Base-by-base conservation (phyloP, 2,329 filamentous ascomycete genomes). In the Ophiostoma piceae region DNA sequence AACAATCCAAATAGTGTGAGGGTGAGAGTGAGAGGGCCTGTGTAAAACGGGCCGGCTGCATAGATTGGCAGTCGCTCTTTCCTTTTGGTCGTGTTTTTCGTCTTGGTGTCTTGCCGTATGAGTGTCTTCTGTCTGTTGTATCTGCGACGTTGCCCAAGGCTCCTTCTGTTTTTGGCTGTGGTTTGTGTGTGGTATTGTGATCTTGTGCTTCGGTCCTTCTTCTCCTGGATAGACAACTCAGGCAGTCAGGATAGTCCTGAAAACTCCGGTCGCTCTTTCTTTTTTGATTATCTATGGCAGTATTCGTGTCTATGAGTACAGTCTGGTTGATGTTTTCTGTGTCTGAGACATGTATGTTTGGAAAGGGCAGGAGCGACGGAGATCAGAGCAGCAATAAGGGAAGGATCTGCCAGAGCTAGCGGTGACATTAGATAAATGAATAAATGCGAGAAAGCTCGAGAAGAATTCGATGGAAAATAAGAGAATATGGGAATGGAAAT, bases 21-120 rank as follows among this genome's bases (percentile, higher is more conserved):
- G 57, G 57, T 11, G 16, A 41, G 16, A 12, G 26, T 29, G 62
- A 22, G 68, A 43, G 68, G 68, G 19, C 26, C 65, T 67, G 65
- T 66, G 65, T 62, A 6, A 51, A 70, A 57, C 37, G 54, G 65
- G 65, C 68, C 69, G 43, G 41, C 54, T 64, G 69, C 69, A 68
- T 47, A 41, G 57, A 68, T 54, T 54, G 43, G 67, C 39, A 47
- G 32, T 67, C 60, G 66, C 57, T 70, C 43, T 32, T 66, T 57
- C 43, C 51, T 11, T 69, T 66, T 14, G 7, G 26, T 66, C 3
- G 8, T 64, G n/a, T 67, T 35, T 60, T 43, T 62, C 14, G 19
- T 68, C 19, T 32, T 54, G 8, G 11, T 22, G 11, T 39, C 14
- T n/a, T 37, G n/a, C 51, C 65, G 32, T 57, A 41, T 65, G 8